Evolutionary conservation across 164 flowering plant genomes (phyloP).

Genomic region (Sextonia rubra): DNA sequence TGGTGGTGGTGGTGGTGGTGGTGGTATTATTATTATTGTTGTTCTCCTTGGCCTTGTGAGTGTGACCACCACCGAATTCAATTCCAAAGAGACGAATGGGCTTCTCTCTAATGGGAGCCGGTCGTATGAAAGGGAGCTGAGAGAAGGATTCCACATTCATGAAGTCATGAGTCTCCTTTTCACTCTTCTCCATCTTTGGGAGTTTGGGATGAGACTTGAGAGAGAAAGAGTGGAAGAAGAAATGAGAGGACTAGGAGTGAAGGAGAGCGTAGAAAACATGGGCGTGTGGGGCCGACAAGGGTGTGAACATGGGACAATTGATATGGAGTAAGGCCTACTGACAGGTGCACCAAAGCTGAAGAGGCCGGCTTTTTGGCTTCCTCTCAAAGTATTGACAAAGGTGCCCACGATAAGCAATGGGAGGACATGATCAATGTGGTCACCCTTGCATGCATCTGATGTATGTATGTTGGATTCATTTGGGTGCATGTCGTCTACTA

Average conservation of each 20-base stretch:
- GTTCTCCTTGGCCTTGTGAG: neutral
- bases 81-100: constrained; percentile 81
- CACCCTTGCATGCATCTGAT: too few relatives aligned
- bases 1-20: too few relatives aligned
- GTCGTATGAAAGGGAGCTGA: constrained; percentile 88
- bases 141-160: constrained; percentile 95
- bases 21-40: too few relatives aligned
- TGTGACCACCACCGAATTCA: constrained; percentile 35
- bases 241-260: neutral
- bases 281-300: constrained; percentile 18
- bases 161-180: constrained; percentile 71
- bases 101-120: constrained; percentile 48
- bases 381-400: constrained; percentile 23
- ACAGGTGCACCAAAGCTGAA: constrained; percentile 30
- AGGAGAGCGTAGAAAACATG: constrained; percentile 7
- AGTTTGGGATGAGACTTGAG: neutral
- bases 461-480: neutral
- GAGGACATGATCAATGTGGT: too few relatives aligned
- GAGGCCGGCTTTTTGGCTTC: constrained; percentile 21
- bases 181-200: constrained; percentile 36
- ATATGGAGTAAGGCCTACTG: constrained; percentile 36
- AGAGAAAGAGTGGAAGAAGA: neutral
- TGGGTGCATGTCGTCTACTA: too few relatives aligned
- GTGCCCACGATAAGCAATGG: constrained; percentile 3
- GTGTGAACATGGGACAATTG: constrained; percentile 15